These are phyloP conservation scores for Fusarium pseudocircinatum DNA, from an alignment of 2,329 filamentous ascomycete species.

Conservation along the genomic window DNA sequence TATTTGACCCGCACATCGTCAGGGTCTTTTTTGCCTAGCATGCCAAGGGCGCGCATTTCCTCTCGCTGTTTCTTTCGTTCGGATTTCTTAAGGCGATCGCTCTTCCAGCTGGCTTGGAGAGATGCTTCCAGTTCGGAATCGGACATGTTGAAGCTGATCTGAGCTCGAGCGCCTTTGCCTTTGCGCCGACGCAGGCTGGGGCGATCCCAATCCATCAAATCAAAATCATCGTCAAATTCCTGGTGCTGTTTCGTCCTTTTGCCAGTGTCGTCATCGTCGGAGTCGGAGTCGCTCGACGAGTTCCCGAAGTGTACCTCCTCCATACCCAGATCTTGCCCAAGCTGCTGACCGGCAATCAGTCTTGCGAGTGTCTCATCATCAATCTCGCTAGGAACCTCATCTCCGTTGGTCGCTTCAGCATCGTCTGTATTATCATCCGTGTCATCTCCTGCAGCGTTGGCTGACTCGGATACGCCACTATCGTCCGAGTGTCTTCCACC, in stretches of 20 bases:
- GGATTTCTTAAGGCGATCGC: slow-evolving; percentile 77
- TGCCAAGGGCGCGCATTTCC: slow-evolving; percentile 70
- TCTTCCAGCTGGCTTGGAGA: slow-evolving; percentile 69
- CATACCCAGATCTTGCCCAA: slow-evolving; percentile 31
- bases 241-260: slow-evolving; percentile 51
- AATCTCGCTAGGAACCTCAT: slow-evolving; percentile 33
- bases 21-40: slow-evolving; percentile 69
- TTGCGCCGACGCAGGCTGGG: slow-evolving; percentile 71
- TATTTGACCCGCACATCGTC: slow-evolving; percentile 77
- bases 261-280: slow-evolving; percentile 22
- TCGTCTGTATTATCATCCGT: slow-evolving; percentile 15
- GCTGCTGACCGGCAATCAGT: slow-evolving; percentile 38
- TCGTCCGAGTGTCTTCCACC: slow-evolving; percentile 18
- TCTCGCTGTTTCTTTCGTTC: slow-evolving; percentile 76
- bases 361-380: slow-evolving; percentile 42
- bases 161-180: slow-evolving; percentile 68
- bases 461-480: slow-evolving; percentile 53
- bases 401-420: slow-evolving; percentile 3
- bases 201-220: slow-evolving; percentile 84
- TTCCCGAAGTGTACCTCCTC: slow-evolving; percentile 30
- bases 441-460: slow-evolving; percentile 48
- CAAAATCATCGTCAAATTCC: slow-evolving; percentile 70
- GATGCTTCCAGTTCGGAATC: slow-evolving; percentile 74
- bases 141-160: slow-evolving; percentile 62
- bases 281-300: slow-evolving; percentile 28